Base-by-base conservation (phyloP, 805 yeast genomes). In the Candida sithepensis region DNA sequence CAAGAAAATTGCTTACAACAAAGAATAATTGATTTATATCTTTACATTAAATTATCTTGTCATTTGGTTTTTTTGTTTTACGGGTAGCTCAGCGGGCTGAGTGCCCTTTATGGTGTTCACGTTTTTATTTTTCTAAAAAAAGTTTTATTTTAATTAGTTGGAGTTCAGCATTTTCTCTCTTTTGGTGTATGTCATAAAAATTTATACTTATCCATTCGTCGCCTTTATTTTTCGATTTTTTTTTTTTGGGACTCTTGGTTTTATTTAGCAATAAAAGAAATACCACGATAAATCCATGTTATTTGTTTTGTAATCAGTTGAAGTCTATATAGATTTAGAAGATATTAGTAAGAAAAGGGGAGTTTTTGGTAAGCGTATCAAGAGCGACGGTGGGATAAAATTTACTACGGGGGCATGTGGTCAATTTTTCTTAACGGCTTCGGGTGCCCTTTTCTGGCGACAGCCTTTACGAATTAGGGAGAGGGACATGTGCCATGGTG, bases 1-100 rank as follows among this genome's bases (percentile, higher is more conserved):
- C 16, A 59, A 59, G 41, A 57, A 47, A 41, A 56, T 59, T 30
- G 56, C 61, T 9, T 59, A 59, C 56, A 56, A 50, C 43, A 56
- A 54, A 21, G 28, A 26, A 19, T 42, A 42, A 30, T 30, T 14
- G 7, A 30, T 14, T 30, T 19, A 34, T 7, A 10, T 40, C 26
- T 14, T 19, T 40, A 10, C 14, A n/a, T n/a, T n/a, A n/a, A n/a
- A n/a, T 30, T 24, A 24, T 24, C 34, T 30, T 30, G 8, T 14
- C 16, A 12, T 30, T 30, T 30, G 34, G 14, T 30, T 30, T 30
- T 30, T 30, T 30, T n/a, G n/a, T n/a, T 14, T 12, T 10, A 30
- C 10, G 28, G 34, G 13, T 30, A 12, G 14, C 34, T 30, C 34
- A 30, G 14, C 34, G 16, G 34, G 34, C 14, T 30, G 34, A 30